Evolutionary conservation across 441 rosid genomes (phyloP), one percentile per base, ranked within the genome.

Genomic region (Euphorbia celastroides): DNA sequence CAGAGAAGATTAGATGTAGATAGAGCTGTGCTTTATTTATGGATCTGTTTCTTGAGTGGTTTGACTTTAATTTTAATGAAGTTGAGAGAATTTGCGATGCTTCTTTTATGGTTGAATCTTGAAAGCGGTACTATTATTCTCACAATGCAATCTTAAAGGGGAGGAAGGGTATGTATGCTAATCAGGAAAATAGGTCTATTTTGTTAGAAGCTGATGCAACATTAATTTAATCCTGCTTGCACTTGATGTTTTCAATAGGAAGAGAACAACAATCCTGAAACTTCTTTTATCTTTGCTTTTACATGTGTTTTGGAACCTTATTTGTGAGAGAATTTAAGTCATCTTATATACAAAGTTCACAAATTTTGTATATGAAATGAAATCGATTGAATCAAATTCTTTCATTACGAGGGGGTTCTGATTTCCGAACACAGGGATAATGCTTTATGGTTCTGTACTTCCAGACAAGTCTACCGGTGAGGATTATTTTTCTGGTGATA

Each of bases 261-360:
- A 50, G 65, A 63, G 65, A 31, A 52, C 36, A 58, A 59, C 19
- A 50, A 55, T 44, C 56, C 22, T n/a, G 52, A 9, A 38, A 54
- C 9, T 57, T 70, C 52, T 32, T 64, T 46, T 64, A 10, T 11
- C 42, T 2, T 0, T 5, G 38, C 22, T 63, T n/a, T n/a, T n/a
- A n/a, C n/a, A n/a, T n/a, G n/a, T n/a, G n/a, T n/a, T n/a, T n/a
- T n/a, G n/a, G n/a, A n/a, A n/a, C n/a, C n/a, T n/a, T n/a, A n/a
- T n/a, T n/a, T n/a, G n/a, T n/a, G n/a, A n/a, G n/a, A n/a, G n/a
- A n/a, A n/a, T n/a, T n/a, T n/a, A n/a, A n/a, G n/a, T n/a, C n/a
- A n/a, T n/a, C n/a, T n/a, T n/a, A n/a, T n/a, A n/a, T n/a, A n/a
- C n/a, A n/a, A n/a, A n/a, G n/a, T n/a, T n/a, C n/a, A n/a, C n/a